A percentile compares a stretch with the other conserved stretches of the same genome.
Evolutionary conservation across 305 asterid species (phyloP).

Genomic region (Withania somnifera): DNA sequence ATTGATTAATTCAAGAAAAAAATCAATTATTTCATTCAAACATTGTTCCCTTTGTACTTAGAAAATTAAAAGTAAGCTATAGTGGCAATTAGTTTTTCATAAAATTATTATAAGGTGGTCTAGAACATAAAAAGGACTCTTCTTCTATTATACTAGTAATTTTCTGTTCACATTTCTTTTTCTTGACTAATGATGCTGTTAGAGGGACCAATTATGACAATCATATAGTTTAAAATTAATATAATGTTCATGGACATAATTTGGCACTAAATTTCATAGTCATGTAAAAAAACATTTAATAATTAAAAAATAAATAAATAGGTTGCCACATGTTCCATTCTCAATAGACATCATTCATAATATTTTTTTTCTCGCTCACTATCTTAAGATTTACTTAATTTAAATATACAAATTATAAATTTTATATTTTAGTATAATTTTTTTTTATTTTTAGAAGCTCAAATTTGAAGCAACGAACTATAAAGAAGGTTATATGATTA

Average conservation of each 20-base stretch:
- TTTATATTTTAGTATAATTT: no score
- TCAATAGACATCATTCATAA: neutral
- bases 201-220: conserved; percentile 27
- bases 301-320: neutral
- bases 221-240: conserved; percentile 11
- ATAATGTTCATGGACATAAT: conserved; percentile 21
- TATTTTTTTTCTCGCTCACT: neutral
- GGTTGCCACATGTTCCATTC: conserved; percentile 4
- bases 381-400: no score
- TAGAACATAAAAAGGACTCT: neutral
- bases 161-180: conserved; percentile 25
- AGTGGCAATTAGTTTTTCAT: neutral
- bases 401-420: no score
- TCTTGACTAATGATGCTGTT: conserved; percentile 9
- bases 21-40: conserved; percentile 2
- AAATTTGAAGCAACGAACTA: neutral
- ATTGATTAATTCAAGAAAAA: conserved; percentile 4
- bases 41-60: conserved; percentile 10
- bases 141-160: neutral
- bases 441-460: neutral
- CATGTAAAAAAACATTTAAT: neutral
- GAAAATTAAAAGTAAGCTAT: conserved; percentile 21
- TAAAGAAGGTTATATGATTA: no score
- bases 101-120: neutral
- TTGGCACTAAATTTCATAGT: conserved; percentile 22